Base-by-base conservation (phyloP, 2,329 filamentous ascomycete genomes). In the Paecilomyces variotii region DNA sequence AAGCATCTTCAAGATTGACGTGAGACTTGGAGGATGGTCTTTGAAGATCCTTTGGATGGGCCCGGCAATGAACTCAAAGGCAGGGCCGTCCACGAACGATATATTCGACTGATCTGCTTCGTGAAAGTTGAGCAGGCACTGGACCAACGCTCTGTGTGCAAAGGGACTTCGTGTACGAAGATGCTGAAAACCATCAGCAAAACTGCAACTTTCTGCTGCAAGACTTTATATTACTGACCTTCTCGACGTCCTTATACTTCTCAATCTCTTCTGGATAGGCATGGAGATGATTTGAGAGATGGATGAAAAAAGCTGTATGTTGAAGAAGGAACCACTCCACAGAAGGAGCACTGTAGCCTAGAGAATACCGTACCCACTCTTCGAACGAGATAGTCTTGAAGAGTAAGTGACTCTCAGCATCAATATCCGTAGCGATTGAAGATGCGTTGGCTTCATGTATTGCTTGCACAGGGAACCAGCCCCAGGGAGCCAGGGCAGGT, bases 321-420 rank as follows among this genome's bases (percentile, higher is more conserved):
- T 76, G 74, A 4, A 69, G 62, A 6, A 76, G 59, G 49, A 77
- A 76, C 70, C 72, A 76, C 27, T 75, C 68, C 9, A 76, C 69
- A 3, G 69, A 68, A 10, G 61, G 51, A 1, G 69, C 65, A 50
- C 61, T 58, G 53, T 76, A 76, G 2, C 72, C 71, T 34, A 77
- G 60, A 9, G 74, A 69, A 57, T 72, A 74, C 11, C 73, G 72
- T 27, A 76, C 72, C 57, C 74, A 65, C 35, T 75, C 73, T 58
- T 76, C 73, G 49, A 77, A 76, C 2, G 70, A 67, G 53, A 77
- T 68, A 1, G 65, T 65, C 28, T 63, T 68, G 28, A 76, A 75
- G 11, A 76, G 74, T n/a, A 72, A 62, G 60, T 72, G 70, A 55
- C 74, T 77, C 60, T 76, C 74, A 0, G 64, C 62, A 53, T 76